phyloP scores from a whole-genome alignment of 1,284 basidiomycete species.

The Crucibulum parvulum region DNA sequence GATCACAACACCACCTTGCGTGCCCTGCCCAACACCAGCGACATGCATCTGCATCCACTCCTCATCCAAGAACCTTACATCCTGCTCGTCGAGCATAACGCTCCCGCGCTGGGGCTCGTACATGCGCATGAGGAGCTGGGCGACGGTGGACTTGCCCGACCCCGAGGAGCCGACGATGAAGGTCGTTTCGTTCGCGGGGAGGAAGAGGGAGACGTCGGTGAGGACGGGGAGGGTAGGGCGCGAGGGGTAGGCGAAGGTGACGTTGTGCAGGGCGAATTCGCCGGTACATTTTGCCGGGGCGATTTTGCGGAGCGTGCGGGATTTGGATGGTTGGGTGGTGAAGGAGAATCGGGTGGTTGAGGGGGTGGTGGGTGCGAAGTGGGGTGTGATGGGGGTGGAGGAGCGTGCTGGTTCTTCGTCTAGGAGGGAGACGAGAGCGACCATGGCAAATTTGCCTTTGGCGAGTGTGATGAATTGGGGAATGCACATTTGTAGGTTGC shows the following conservation, averaged over 20 bases:
- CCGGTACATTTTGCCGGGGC: constrained; percentile 68
- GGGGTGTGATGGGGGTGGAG: constrained; percentile 15
- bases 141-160: constrained; percentile 93
- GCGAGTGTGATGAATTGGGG: constrained; percentile 81
- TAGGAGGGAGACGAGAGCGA: constrained; percentile 71
- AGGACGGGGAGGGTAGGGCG: constrained; percentile 72
- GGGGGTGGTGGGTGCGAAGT: constrained; percentile 9
- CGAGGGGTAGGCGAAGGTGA: constrained; percentile 90
- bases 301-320: constrained; percentile 60
- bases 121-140: constrained; percentile 81
- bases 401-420: constrained; percentile 30
- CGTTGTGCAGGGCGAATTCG: constrained; percentile 78
- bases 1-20: constrained; percentile 61
- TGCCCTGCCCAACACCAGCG: constrained; percentile 81
- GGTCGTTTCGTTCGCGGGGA: constrained; percentile 88
- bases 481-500: constrained; percentile 86
- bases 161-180: constrained; percentile 94
- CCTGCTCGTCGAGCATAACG: constrained; percentile 86
- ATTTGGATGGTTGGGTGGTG: constrained; percentile 24
- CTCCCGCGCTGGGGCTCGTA: constrained; percentile 71
- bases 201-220: constrained; percentile 70
- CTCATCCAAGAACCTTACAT: constrained; percentile 79
- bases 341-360: constrained; percentile 19
- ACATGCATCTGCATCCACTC: constrained; percentile 78
- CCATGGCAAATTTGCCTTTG: constrained; percentile 89